These are phyloP conservation scores for Scedosporium dehoogii DNA, from an alignment of 2,329 filamentous ascomycete genomes.

Conservation along the genomic window DNA sequence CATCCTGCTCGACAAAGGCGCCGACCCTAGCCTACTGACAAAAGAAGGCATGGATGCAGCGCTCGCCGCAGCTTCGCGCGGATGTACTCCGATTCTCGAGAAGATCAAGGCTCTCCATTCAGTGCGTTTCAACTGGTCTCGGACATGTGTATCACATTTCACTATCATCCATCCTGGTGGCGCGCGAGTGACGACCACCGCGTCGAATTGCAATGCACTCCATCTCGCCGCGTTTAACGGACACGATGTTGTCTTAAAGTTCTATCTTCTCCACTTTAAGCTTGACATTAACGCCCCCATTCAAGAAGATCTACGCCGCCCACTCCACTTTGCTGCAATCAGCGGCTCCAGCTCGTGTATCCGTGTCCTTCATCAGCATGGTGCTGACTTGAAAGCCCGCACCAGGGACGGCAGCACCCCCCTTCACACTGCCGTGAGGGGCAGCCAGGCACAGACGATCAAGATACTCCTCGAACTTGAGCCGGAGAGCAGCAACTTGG, in stretches of 20 bases:
- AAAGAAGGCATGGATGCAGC: constrained; percentile 8
- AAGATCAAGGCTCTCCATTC: not conserved
- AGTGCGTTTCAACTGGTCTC: constrained; percentile 8
- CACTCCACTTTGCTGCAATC: constrained; percentile 9
- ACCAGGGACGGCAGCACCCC: constrained; percentile 23
- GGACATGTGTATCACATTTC: constrained; percentile 9
- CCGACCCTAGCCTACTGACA: constrained; percentile 6
- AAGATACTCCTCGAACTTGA: constrained; percentile 3
- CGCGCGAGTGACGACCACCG: constrained; percentile 2
- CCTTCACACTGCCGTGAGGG: constrained; percentile 11
- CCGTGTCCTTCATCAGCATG: constrained; percentile 16
- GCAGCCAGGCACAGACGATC: not conserved
- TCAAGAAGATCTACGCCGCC: constrained; percentile 1
- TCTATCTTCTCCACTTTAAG: constrained; percentile 6
- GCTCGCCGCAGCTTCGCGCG: constrained; percentile 7
- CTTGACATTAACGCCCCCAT: constrained; percentile 6
- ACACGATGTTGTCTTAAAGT: constrained; percentile 8
- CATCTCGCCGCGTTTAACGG: constrained; percentile 11
- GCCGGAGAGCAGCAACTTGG: not conserved
- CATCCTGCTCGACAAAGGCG: constrained; percentile 8
- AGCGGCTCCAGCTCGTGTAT: constrained; percentile 12
- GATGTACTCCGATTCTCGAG: constrained; percentile 1
- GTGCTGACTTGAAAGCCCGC: constrained; percentile 17
- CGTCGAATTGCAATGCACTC: constrained; percentile 8
- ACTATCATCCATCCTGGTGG: constrained; percentile 6